Evolutionary conservation across 2,329 filamentous ascomycete species (phyloP), one percentile per base, ranked within the genome.

Genomic region (Fusarium goolgardi): DNA sequence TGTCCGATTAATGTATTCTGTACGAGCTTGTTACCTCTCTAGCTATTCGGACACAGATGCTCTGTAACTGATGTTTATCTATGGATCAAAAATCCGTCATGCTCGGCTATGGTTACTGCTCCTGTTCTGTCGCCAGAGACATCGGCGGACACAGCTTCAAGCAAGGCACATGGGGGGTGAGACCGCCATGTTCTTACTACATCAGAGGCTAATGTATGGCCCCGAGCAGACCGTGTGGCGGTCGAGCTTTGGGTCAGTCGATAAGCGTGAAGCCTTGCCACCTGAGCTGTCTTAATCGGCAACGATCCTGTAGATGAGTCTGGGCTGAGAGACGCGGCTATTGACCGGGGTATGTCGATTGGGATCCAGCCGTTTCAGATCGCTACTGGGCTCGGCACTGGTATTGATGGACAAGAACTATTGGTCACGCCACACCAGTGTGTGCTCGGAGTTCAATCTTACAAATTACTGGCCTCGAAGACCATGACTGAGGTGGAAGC

Each of bases 81-180:
- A 47, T 63, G 45, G 61, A 68, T 64, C 67, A 46, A 54, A 52
- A 67, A 47, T 35, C 61, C 55, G 57, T 50, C 44, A 46, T 56
- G 58, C 65, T 74, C 72, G 72, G 72, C 64, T 74, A 71, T 59
- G 69, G 58, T 68, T 74, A 64, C 69, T 72, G 58, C 49, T 63
- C 52, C 54, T 65, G 56, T 62, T 68, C 61, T 55, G 53, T 44
- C 53, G 20, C 43, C 50, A 56, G 53, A 55, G 52, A 70, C 59
- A 64, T 27, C 34, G 40, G 50, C 47, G 61, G 57, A 55, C 34
- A 69, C 58, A 53, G 29, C 57, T 53, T 56, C 56, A 47, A 55
- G 63, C 64, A 73, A 71, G 70, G 65, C 51, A 73, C 71, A 32
- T 47, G 34, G 55, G 45, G 50, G 51, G 61, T 71, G 70, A 67